Evolutionary conservation across 2,329 filamentous ascomycete species (phyloP), one percentile per base, ranked within the genome.

Genomic region (Hypoxylon sp.): DNA sequence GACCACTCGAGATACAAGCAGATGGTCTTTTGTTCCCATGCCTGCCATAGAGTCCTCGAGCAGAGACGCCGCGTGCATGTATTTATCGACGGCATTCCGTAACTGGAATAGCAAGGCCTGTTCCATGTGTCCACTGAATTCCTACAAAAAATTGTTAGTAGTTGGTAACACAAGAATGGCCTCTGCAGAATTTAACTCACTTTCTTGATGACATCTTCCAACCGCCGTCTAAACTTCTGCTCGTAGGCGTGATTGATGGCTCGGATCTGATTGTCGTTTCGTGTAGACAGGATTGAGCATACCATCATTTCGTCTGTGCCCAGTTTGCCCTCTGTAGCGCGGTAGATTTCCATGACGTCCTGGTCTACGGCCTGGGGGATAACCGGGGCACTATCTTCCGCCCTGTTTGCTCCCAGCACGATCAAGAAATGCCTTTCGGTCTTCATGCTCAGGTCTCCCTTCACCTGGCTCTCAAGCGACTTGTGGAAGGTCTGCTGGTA

Each of bases 81-180:
- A 93, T 72, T 91, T 93, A 80, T 98, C 94, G 5, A 88, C 83
- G 2, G 92, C 95, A 11, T 91, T 85, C 10, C 87, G 87, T n/a
- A 98, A 83, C 79, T 97, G 94, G 78, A 90, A 90, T 27, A 96
- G 82, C 0, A 98, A 86, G 0, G 94, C 94, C 14, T 93, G 88
- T 78, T 95, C 86, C 94, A 98, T 98, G 78, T 98, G 95, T 0
- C 95, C 95, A 0, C 91, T 92, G 81, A 98, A 98, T 76, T 96
- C 90, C 82, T 90, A 67, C 20, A 10, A 10, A n/a, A 49, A 55
- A 60, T 27, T 20, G 64, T 72, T 33, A 69, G 68, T 40, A 55
- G 14, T 50, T 22, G 46, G 2, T 44, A 48, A 22, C 27, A 33
- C 11, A 20, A 27, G 22, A 53, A 30, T 49, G 1, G 25, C 22